Conservation (phyloP, 2,329 filamentous ascomycete species). For the Hymenoscyphus infarciens region DNA sequence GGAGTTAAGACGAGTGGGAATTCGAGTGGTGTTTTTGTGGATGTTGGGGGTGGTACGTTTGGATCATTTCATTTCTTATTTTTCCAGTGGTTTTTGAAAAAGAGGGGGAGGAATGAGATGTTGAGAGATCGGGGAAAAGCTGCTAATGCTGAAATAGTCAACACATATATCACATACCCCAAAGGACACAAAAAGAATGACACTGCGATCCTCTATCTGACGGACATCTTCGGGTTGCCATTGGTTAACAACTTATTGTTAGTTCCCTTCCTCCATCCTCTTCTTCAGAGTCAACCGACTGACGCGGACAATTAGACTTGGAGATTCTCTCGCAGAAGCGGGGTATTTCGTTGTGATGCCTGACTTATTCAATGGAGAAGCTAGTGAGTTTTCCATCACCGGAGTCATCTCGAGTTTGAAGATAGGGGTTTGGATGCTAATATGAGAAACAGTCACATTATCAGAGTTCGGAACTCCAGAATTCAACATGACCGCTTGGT, state of each 20-base stretch:
- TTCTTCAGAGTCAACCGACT: not conserved
- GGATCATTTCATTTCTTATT: not conserved
- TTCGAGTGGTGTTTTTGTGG: constrained; percentile 14
- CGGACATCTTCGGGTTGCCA: constrained; percentile 55
- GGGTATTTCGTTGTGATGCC: constrained; percentile 64
- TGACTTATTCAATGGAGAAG: constrained; percentile 60
- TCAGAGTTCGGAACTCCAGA: constrained; percentile 26
- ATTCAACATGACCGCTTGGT: constrained; percentile 43
- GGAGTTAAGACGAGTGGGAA: constrained; percentile 15
- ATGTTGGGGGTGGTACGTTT: constrained; percentile 15
- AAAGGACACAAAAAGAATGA: constrained; percentile 43
- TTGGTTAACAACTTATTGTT: constrained; percentile 22
- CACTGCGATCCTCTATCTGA: constrained; percentile 53
- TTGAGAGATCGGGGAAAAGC: too few species aligned
- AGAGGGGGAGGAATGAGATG: too few species aligned
- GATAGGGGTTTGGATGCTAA: not conserved
- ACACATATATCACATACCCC: constrained; percentile 50
- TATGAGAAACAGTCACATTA: constrained; percentile 4
- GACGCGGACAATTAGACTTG: constrained; percentile 36
- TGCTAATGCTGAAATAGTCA: constrained; percentile 38
- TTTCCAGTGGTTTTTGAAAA: not conserved
- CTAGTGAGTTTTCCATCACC: constrained; percentile 14
- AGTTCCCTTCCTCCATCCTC: not conserved
- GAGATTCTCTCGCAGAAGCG: constrained; percentile 63
- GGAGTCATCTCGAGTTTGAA: not conserved